These are phyloP conservation scores for Ascocoryne sarcoides DNA, from an alignment of 2,329 filamentous ascomycete species.

Conservation along the genomic window DNA sequence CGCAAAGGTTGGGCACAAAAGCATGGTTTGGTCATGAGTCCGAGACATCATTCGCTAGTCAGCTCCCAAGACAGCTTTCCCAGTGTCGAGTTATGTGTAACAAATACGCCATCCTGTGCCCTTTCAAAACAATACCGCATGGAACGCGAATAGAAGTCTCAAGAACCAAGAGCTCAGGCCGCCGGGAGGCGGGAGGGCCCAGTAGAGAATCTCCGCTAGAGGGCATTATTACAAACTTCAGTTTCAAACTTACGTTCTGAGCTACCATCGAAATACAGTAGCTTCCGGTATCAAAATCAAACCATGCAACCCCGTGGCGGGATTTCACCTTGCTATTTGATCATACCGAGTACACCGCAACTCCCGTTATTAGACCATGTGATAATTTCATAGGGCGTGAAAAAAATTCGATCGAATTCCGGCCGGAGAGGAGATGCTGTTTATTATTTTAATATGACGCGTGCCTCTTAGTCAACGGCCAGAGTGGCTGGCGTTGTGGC, in stretches of 20 bases:
- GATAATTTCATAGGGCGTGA: not conserved
- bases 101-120: too few species aligned
- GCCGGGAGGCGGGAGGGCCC: not conserved
- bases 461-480: not conserved
- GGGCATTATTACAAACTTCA: not conserved
- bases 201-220: not conserved
- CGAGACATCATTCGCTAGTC: too few species aligned
- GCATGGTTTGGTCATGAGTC: too few species aligned
- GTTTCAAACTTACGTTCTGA: not conserved
- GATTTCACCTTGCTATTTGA: not conserved
- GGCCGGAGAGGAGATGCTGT: not conserved
- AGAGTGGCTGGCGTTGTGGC: too few species aligned
- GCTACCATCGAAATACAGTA: not conserved
- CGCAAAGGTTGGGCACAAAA: too few species aligned
- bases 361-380: too few species aligned
- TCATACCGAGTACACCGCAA: not conserved
- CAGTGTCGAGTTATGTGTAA: too few species aligned
- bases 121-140: too few species aligned
- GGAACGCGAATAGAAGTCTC: not conserved
- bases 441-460: not conserved
- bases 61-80: too few species aligned
- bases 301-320: not conserved
- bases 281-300: not conserved
- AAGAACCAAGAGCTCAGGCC: not conserved
- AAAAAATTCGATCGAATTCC: not conserved